Conservation (phyloP, 2,329 filamentous ascomycete genomes). For the Trichophyton rubrum region DNA sequence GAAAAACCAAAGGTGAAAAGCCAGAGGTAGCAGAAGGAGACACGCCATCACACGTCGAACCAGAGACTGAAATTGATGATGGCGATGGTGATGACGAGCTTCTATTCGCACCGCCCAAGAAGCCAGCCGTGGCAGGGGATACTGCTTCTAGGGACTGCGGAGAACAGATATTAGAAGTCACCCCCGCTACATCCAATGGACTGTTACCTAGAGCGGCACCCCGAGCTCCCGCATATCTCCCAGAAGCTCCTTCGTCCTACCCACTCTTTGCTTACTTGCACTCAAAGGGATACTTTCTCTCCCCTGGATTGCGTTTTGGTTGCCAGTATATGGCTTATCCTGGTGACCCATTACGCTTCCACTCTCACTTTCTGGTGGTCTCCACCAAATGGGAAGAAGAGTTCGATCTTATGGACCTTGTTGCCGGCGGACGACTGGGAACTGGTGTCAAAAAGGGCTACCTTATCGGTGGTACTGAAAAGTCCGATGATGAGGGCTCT, state of each 20-base stretch:
- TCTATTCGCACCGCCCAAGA: background rate
- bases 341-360: conserved; percentile 85
- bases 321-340: conserved; percentile 92
- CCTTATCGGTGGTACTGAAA: conserved; percentile 59
- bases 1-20: background rate
- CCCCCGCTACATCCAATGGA: conserved; percentile 39
- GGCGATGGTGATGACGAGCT: background rate
- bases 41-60: conserved; percentile 10
- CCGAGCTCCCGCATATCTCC: conserved; percentile 19
- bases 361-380: conserved; percentile 86
- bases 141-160: conserved; percentile 5
- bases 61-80: conserved; percentile 4
- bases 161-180: conserved; percentile 22
- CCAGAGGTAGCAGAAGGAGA: background rate
- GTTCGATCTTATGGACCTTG: conserved; percentile 70
- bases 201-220: conserved; percentile 28
- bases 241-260: conserved; percentile 43
- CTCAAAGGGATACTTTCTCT: conserved; percentile 67
- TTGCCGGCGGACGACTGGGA: conserved; percentile 74
- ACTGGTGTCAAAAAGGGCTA: conserved; percentile 96
- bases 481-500: conserved; percentile 23
- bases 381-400: conserved; percentile 77
- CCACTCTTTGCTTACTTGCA: conserved; percentile 74
- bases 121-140: conserved; percentile 1
- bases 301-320: conserved; percentile 85